Percentiles rank a stretch among this genome's conserved stretches.
Conservation (phyloP, 2,329 filamentous ascomycete genomes). For the Fusarium hainanense region DNA sequence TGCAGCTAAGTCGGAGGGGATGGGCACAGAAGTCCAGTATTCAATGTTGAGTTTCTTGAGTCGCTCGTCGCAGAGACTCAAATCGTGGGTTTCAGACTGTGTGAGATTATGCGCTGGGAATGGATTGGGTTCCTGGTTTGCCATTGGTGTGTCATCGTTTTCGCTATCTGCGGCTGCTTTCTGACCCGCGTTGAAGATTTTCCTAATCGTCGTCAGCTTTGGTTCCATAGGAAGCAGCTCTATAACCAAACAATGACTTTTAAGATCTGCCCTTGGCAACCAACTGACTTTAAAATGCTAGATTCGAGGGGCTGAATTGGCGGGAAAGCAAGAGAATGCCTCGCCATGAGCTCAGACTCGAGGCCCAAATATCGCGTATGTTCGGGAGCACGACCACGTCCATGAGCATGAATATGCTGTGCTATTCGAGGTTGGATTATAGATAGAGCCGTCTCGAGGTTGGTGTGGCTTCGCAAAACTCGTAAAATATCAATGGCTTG, state of each 20-base stretch:
- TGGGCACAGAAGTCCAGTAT: conserved; percentile 51
- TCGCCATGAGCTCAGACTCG: conserved; percentile 32
- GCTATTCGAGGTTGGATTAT: conserved; percentile 10
- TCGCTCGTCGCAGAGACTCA: conserved; percentile 41
- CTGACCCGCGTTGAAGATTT: neutral
- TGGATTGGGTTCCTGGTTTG: conserved; percentile 1
- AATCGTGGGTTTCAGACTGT: neutral
- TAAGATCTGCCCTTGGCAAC: neutral
- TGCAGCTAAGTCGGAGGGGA: conserved; percentile 48
- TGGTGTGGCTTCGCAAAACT: conserved; percentile 11
- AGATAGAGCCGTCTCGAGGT: conserved; percentile 10
- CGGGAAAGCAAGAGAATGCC: conserved; percentile 24
- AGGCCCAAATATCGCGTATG: conserved; percentile 7
- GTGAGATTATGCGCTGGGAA: conserved; percentile 5
- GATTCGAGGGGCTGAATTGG: conserved; percentile 13
- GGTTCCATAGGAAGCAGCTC: neutral
- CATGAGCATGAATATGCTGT: neutral
- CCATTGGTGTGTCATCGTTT: neutral
- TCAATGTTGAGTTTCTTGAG: conserved; percentile 46
- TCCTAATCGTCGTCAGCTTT: neutral
- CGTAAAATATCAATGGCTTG: conserved; percentile 29
- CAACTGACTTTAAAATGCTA: conserved; percentile 15
- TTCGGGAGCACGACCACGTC: neutral
- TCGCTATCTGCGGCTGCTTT: neutral
- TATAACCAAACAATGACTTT: neutral